Evolutionary conservation across 805 yeast genomes (phyloP).

Genomic region (Lachancea mirantina): DNA sequence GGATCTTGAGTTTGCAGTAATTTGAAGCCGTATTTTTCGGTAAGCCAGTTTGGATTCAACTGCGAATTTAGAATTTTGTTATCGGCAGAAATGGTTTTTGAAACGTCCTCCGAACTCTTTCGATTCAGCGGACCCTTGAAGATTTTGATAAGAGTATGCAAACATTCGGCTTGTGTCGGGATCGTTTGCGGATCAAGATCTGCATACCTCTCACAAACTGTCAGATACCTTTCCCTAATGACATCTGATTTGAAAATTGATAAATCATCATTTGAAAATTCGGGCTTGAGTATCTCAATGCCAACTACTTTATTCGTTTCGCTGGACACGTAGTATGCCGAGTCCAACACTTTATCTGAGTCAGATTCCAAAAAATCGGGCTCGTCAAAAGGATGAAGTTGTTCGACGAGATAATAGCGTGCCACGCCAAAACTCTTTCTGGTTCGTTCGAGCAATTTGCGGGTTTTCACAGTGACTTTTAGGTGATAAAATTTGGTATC

Average conservation of each 20-base stretch:
- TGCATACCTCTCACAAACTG: constrained; percentile 27
- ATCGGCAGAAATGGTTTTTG: constrained; percentile 49
- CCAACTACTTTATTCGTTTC: constrained; percentile 43
- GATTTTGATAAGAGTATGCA: constrained; percentile 54
- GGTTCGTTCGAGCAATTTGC: constrained; percentile 20
- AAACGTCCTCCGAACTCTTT: constrained; percentile 36
- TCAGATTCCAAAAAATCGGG: constrained; percentile 19
- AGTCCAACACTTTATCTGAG: constrained; percentile 35
- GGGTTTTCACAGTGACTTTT: constrained; percentile 31
- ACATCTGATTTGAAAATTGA: constrained; percentile 40
- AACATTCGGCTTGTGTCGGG: constrained; percentile 54
- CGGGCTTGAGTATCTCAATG: constrained; percentile 46
- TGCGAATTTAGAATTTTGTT: constrained; percentile 49
- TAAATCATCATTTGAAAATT: constrained; percentile 41
- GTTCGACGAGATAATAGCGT: constrained; percentile 27
- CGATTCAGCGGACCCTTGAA: constrained; percentile 57
- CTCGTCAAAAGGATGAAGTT: constrained; percentile 30
- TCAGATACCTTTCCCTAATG: constrained; percentile 46
- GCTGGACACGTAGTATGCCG: constrained; percentile 41
- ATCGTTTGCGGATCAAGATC: constrained; percentile 19
- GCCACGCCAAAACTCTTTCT: constrained; percentile 28
- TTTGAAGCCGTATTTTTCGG: constrained; percentile 41
- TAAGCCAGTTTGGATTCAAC: constrained; percentile 48
- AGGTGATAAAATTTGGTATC: constrained; percentile 29
- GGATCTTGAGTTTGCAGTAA: constrained; percentile 20